phyloP scores from a whole-genome alignment of 768 basidiomycete genomes.

The Termitomyces heimii region DNA sequence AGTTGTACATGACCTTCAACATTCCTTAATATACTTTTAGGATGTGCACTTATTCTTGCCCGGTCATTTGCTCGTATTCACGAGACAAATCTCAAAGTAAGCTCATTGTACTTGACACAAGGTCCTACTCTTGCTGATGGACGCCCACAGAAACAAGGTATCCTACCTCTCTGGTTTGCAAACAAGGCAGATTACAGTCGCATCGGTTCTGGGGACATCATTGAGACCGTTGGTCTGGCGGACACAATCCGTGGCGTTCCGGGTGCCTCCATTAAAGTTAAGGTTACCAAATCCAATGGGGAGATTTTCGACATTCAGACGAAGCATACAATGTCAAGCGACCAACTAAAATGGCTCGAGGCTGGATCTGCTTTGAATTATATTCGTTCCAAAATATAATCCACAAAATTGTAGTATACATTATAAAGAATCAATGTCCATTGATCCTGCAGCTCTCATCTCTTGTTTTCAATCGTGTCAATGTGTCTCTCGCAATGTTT shows the following conservation, averaged over 20 bases:
- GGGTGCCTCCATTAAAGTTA: conserved; percentile 43
- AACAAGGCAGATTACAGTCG: conserved; percentile 81
- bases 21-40: conserved; percentile 29
- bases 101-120: conserved; percentile 8
- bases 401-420: background rate
- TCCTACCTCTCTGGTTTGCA: conserved; percentile 92
- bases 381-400: conserved; percentile 59
- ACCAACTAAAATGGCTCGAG: conserved; percentile 87
- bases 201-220: conserved; percentile 75
- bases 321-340: conserved; percentile 84
- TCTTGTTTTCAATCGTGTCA: conserved; percentile 31
- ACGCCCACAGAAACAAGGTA: conserved; percentile 82
- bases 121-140: conserved; percentile 5
- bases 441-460: conserved; percentile 2
- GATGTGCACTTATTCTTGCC: conserved; percentile 83
- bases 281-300: conserved; percentile 63
- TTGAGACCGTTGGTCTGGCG: conserved; percentile 81
- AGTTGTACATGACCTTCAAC: background rate
- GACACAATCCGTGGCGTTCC: conserved; percentile 51
- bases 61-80: conserved; percentile 97
- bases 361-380: conserved; percentile 88
- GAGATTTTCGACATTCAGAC: conserved; percentile 62
- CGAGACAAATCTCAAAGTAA: conserved; percentile 92
- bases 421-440: background rate
- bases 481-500: conserved; percentile 49